Base-by-base conservation (phyloP, 2,329 filamentous ascomycete species). In the Madurella fahalii region DNA sequence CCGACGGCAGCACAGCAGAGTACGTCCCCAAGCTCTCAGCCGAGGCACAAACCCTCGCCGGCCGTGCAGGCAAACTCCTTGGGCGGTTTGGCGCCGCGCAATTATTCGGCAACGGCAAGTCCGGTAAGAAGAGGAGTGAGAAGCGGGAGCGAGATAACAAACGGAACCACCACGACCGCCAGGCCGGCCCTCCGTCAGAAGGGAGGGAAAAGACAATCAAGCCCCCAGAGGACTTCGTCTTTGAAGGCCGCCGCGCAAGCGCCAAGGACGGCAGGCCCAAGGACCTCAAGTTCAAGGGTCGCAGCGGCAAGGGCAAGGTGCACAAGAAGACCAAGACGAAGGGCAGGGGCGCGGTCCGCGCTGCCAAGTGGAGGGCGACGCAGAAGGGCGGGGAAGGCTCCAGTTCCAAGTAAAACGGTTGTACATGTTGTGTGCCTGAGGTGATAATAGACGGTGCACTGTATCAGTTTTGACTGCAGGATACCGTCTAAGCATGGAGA, bases 241-340 rank as follows among this genome's bases (percentile, higher is more conserved):
- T 93, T 64, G 90, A 95, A 69, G 90, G 90, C 0, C 84, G 86
- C 59, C 80, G 90, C 51, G 89, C 89, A 9, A 89, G 81, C 52
- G 74, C 79, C 32, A 86, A 78, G 54, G 82, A 86, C 57, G 85
- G 81, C 4, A 84, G 77, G 64, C 82, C 82, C 40, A 86, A 74
- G 69, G 82, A 83, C 63, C 68, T 82, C 58, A 85, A 79, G 68
- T 71, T 86, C 60, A 81, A 81, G 63, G 25, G 25, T 7, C 69
- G 60, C 57, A 54, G 71, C 58, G 61, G 62, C 17, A 70, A 72
- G 62, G 71, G 72, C 52, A 71, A 67, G 61, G 48, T 39, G 32
- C 46, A 52, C 41, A 52, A 37, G 34, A 37, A 37, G 34, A 37
- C 4, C 34, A 37, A 37, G 34, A 11, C 34, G 4, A 37, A 37